These are phyloP conservation scores for Oryza glaberrima DNA, from an alignment of 176 grass and related monocot genomes.

Conservation along the genomic window DNA sequence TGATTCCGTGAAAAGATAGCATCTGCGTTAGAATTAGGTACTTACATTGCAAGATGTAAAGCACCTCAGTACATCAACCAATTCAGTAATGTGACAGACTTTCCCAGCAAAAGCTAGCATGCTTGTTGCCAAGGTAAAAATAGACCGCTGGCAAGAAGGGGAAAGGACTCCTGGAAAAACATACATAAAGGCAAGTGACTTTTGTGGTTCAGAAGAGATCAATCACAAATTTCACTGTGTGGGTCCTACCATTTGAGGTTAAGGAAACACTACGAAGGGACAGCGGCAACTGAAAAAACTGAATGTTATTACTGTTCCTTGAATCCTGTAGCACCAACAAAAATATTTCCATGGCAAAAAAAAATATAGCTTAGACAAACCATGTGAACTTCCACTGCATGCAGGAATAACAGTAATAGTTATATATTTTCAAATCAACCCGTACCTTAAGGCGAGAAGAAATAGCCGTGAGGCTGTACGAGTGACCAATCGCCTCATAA, in stretches of 20 bases:
- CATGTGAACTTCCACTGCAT: constrained; percentile 28
- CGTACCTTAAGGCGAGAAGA: constrained; percentile 73
- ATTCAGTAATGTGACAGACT: constrained; percentile 71
- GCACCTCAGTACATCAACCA: constrained; percentile 60
- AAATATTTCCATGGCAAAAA: not conserved
- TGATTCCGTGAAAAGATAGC: constrained; percentile 27
- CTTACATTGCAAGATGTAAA: constrained; percentile 74
- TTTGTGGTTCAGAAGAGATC: constrained; percentile 18
- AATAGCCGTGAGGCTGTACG: constrained; percentile 80
- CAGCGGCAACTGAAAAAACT: constrained; percentile 83
- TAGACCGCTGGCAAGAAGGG: constrained; percentile 69
- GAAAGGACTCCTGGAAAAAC: constrained; percentile 58
- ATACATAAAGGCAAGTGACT: constrained; percentile 39
- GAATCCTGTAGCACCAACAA: constrained; percentile 67
- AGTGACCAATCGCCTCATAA: constrained; percentile 93
- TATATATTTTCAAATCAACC: not conserved
- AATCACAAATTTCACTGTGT: constrained; percentile 24
- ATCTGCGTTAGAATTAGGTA: constrained; percentile 10
- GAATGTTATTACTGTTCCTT: constrained; percentile 56
- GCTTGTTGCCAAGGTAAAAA: constrained; percentile 78
- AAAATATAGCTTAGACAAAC: constrained; percentile 26
- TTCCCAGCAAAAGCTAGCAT: constrained; percentile 87
- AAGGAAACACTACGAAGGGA: constrained; percentile 77
- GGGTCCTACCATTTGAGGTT: constrained; percentile 62
- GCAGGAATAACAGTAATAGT: constrained; percentile 14